Percentiles rank a stretch among this genome's conserved stretches.
phyloP scores from a whole-genome alignment of 2,329 filamentous ascomycete species.

The Microdochium paspali region DNA sequence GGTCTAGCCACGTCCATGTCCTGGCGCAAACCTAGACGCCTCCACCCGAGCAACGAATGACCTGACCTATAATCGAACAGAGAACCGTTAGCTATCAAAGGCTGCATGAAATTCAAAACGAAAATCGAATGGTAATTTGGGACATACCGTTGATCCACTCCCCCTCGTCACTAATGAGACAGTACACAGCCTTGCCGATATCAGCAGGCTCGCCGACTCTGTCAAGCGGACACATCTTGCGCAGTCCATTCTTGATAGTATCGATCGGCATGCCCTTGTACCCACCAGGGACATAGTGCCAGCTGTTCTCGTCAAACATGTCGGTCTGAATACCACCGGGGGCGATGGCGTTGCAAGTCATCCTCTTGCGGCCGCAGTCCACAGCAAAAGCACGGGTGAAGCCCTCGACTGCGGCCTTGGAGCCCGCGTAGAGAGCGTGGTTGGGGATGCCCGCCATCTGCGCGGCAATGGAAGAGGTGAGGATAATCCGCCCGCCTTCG shows the following conservation, averaged over 20 bases:
- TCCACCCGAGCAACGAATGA: constrained; percentile 22
- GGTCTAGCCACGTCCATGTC: too few species aligned
- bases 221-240: constrained; percentile 48
- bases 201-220: constrained; percentile 49
- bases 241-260: constrained; percentile 44
- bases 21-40: constrained; percentile 12
- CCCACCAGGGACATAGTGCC: constrained; percentile 53
- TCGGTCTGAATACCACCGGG: constrained; percentile 67
- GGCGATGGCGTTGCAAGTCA: constrained; percentile 65
- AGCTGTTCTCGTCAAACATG: constrained; percentile 65
- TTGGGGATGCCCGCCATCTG: constrained; percentile 57
- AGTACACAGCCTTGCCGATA: constrained; percentile 47
- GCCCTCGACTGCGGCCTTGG: constrained; percentile 64
- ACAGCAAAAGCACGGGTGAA: constrained; percentile 64
- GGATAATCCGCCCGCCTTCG: constrained; percentile 60
- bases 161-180: constrained; percentile 45
- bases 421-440: constrained; percentile 63
- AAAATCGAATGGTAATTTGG: background rate
- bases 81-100: too few species aligned
- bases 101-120: too few species aligned
- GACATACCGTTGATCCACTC: constrained; percentile 56
- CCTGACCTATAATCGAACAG: too few species aligned
- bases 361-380: constrained; percentile 57
- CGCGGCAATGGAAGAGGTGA: constrained; percentile 63
- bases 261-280: constrained; percentile 39